Evolutionary conservation across 805 yeast genomes (phyloP), one percentile per base, ranked within the genome.

Genomic region (Kuraishia borneana): DNA sequence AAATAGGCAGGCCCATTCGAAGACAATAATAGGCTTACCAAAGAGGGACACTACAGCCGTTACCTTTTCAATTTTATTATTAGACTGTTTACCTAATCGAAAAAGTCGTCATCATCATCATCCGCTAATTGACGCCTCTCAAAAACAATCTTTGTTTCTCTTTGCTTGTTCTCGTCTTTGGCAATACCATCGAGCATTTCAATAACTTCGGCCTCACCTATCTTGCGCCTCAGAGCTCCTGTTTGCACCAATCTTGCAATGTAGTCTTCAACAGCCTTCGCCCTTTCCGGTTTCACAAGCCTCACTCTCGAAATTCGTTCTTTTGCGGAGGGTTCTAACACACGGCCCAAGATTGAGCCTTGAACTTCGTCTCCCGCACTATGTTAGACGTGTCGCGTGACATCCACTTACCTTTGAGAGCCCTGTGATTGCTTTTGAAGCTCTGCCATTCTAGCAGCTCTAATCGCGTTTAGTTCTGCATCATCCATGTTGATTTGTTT

Each of bases 401-500:
- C 7, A 29, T 13, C 21, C 10, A 28, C 31, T 6, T 25, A 25
- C 28, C 7, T 20, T 13, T 13, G 25, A 26, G 26, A 32, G 30
- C 69, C 70, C 2, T 70, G 54, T n/a, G n/a, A n/a, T 39, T 65
- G 67, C 40, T 69, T 64, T 53, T 83, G 94, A 41, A 89, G 62
- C 56, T 89, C 95, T 18, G 80, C 78, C 45, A 89, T 58, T 44
- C 97, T 72, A n/a, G 96, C 96, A 30, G 84, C 85, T 46, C 97
- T 73, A 42, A 89, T 83, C 21, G 96, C 96, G 45, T 79, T 76
- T 39, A 89, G 63, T 56, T 89, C 98, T 17, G 76, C 58, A 52
- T 85, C 89, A 47, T 84, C 95, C 95, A 87, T 85, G 10, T 20
- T 45, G 18, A 21, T 36, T 13, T 30, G n/a, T n/a, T n/a, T n/a